Base-by-base conservation (phyloP, 768 basidiomycete species). In the Lanmaoa rubissima region DNA sequence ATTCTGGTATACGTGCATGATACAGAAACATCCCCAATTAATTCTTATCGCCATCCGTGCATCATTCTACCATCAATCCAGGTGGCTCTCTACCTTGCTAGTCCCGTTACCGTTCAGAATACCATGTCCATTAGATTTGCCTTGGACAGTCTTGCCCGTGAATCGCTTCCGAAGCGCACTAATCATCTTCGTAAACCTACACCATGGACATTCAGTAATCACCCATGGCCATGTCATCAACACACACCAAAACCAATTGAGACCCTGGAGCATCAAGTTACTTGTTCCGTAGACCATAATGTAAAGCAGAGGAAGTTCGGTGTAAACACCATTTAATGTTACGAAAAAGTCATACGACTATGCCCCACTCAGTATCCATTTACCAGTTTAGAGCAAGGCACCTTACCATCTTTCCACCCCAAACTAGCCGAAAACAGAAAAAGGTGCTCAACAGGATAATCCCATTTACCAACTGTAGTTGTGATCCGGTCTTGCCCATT, bases 161-260 rank as follows among this genome's bases (percentile, higher is more conserved):
- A 91, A 90, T 21, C 88, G 78, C 70, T 84, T 89, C 48, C 73
- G 76, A 53, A 91, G 68, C 4, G 88, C 82, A 34, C 65, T 59
- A 50, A 91, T 80, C 86, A 92, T 92, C 66, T 88, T 90, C 48
- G 67, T 75, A 71, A 92, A 86, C 90, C 90, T 69, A 35, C 21
- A 17, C 34, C 19, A 45, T 14, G 3, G 35, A 50, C 17, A 11
- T 19, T 51, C 52, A 54, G 44, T 13, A n/a, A 48, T 11, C 48
- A 7, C n/a, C 16, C 36, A 48, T 21, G 13, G 46, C 16, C 51
- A 36, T 40, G 21, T 31, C 41, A 38, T 36, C 19, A 16, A 34
- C n/a, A 71, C 80, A n/a, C 46, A 91, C 90, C 91, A 93, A 63
- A 86, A 78, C 79, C 85, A 85, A 70, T 94, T 95, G 24, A 95